A percentile compares a stretch with the other conserved stretches of the same genome.
Conservation (phyloP, 2,329 filamentous ascomycete genomes). For the Chalaropsis thielavioides region DNA sequence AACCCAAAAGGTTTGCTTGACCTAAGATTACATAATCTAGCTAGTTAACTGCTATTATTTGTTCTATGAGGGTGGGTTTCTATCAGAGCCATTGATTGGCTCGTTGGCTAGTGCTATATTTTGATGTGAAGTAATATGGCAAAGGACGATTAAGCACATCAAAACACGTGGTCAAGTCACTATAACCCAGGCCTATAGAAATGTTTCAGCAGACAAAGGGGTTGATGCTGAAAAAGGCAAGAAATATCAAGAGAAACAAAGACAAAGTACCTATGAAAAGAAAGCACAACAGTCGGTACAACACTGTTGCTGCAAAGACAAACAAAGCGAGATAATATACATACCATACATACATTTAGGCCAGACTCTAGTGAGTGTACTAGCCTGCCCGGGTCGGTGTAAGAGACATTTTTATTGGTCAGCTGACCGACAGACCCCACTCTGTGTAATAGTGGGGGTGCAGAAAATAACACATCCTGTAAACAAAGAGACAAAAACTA, state of each 20-base stretch:
- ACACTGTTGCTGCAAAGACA: background rate
- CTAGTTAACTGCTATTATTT: background rate
- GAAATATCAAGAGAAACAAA: background rate
- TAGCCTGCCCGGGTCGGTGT: background rate
- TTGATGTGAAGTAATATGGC: background rate
- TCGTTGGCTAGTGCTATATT: background rate
- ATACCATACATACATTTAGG: background rate
- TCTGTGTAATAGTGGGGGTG: background rate
- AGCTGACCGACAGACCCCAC: background rate
- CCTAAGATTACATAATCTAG: background rate
- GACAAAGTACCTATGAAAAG: background rate
- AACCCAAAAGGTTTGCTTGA: too few species aligned
- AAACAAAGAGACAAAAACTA: background rate
- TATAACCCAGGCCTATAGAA: background rate
- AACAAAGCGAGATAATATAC: background rate
- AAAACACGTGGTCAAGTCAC: background rate
- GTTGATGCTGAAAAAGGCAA: background rate
- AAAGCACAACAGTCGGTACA: background rate
- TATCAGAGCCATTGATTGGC: background rate
- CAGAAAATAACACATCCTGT: background rate
- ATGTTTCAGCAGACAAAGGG: background rate
- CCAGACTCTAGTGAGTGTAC: background rate
- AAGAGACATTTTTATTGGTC: background rate
- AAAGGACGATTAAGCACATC: constrained; percentile 1
- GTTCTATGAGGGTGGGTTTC: background rate